phyloP scores from a whole-genome alignment of 2,329 filamentous ascomycete genomes.

The Teratosphaeria pseudoeucalypti region DNA sequence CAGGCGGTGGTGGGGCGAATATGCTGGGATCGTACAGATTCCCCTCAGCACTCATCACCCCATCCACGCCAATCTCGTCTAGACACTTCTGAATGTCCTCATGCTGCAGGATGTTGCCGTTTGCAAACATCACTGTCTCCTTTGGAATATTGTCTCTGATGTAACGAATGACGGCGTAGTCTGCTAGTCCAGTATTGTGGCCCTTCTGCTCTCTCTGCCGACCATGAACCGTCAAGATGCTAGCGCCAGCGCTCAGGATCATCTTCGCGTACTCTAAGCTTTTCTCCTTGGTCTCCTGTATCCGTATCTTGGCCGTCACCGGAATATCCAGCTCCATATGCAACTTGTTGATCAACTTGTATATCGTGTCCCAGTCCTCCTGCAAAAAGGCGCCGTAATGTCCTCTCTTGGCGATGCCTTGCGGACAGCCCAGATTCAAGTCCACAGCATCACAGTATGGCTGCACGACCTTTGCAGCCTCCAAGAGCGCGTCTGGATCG shows the following conservation, averaged over 20 bases:
- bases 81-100: slow-evolving; percentile 70
- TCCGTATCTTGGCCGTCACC: slow-evolving; percentile 88
- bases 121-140: slow-evolving; percentile 91
- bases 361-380: slow-evolving; percentile 79
- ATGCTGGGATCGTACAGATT: slow-evolving; percentile 87
- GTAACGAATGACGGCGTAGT: slow-evolving; percentile 79
- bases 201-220: slow-evolving; percentile 86
- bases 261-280: slow-evolving; percentile 84
- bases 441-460: slow-evolving; percentile 93
- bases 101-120: slow-evolving; percentile 81
- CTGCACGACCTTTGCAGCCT: slow-evolving; percentile 65
- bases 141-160: slow-evolving; percentile 71
- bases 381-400: slow-evolving; percentile 92
- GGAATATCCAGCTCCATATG: slow-evolving; percentile 70
- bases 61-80: slow-evolving; percentile 76
- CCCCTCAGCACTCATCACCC: slow-evolving; percentile 90
- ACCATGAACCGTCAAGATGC: slow-evolving; percentile 87
- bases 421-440: slow-evolving; percentile 88
- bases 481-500: slow-evolving; percentile 67
- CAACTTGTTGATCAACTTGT: slow-evolving; percentile 70
- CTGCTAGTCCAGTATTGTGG: slow-evolving; percentile 83
- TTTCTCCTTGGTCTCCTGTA: slow-evolving; percentile 75
- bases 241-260: slow-evolving; percentile 78
- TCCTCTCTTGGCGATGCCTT: slow-evolving; percentile 84
- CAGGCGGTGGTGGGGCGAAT: slow-evolving; percentile 58